Base-by-base conservation (phyloP, 257 asterid species). In the Salvia hispanica region DNA sequence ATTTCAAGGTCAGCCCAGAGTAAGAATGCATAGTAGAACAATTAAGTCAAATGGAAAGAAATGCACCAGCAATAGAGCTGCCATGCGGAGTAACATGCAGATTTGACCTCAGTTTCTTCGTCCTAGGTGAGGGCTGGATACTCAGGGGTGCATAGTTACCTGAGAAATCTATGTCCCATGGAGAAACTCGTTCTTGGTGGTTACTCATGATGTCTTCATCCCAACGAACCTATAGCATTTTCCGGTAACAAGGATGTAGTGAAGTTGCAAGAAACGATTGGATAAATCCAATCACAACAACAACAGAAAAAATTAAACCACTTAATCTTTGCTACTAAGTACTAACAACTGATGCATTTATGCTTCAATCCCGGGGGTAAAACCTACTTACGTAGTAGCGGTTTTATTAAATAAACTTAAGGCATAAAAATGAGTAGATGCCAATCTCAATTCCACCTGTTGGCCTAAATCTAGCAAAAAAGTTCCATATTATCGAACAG, bases 141-240 rank as follows among this genome's bases (percentile, higher is more conserved):
- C 79, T 83, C 71, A 86, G 77, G 66, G 87, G 89, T 6, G 93
- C 84, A 66, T 83, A 89, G 66, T 86, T 78, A 74, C 86, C 94
- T n/a, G 99, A 86, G 77, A 85, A 82, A 75, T 91, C 98, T 61
- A 94, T 87, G 75, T 94, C 96, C 99, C 99, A 90, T 2, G 96
- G 96, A 74, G 93, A 87, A 71, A 87, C 86, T 43, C 95, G 79
- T 70, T 84, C 89, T 36, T 85, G 88, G 76, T 78, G 85, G 72
- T 82, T 78, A 57, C 73, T 76, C 76, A 66, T 66, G 66, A 85
- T 75, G 76, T 84, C 42, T 42, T 79, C 89, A 36, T 87, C 95
- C 96, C 96, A 90, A 69, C 85, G 80, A 37, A 90, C 93, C 96
- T 90, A 71, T 69, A 72, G 76, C 16, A 75, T 21, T 50, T 52